Evolutionary conservation across 257 asterid species (phyloP).

Genomic region (Lantana camara): DNA sequence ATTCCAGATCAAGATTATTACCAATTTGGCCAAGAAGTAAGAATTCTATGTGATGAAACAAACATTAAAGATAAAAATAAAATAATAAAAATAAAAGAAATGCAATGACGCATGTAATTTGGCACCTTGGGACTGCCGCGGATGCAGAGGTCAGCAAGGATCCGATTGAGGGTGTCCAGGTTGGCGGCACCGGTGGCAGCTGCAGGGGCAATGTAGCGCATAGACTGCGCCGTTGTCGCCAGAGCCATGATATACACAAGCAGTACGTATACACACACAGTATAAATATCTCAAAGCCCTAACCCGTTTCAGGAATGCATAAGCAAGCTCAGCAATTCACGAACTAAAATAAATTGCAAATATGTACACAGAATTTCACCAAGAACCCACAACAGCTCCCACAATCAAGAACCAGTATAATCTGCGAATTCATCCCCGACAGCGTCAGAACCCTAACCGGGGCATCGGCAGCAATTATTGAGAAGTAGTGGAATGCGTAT

Average conservation of each 20-base stretch:
- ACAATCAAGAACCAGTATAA: conserved; percentile 1
- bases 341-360: not conserved
- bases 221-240: conserved; percentile 57
- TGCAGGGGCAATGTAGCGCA: conserved; percentile 63
- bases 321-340: not conserved
- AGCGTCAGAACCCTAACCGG: conserved; percentile 14
- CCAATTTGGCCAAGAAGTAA: conserved; percentile 15
- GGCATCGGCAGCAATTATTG: not conserved
- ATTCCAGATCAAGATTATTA: not conserved
- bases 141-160: conserved; percentile 71
- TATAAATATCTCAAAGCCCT: conserved; percentile 45
- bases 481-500: conserved; percentile 10
- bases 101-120: not conserved
- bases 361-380: not conserved
- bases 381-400: conserved; percentile 7
- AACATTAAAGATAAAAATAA: not conserved
- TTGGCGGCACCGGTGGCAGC: conserved; percentile 62
- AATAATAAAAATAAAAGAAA: not conserved
- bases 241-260: conserved; percentile 46
- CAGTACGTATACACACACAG: conserved; percentile 16
- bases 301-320: conserved; percentile 26
- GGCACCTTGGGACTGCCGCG: conserved; percentile 71
- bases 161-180: conserved; percentile 68
- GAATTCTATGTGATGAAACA: not conserved
- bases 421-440: not conserved